Evolutionary conservation across 1,284 basidiomycete genomes (phyloP).

Genomic region (Gastroboletus turbinatus): DNA sequence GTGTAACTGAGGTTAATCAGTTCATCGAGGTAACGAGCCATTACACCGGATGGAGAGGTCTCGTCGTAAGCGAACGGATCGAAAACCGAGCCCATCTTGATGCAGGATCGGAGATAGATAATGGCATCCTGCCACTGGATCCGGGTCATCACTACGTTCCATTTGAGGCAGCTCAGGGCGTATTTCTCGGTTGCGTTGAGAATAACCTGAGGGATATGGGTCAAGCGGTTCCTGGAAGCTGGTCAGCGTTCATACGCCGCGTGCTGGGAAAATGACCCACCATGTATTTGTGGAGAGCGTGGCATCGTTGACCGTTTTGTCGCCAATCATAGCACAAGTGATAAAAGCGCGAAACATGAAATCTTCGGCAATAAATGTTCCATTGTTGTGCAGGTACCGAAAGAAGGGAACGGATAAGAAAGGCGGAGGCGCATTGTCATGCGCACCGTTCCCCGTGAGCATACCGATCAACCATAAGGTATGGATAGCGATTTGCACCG

Average conservation of each 20-base stretch:
- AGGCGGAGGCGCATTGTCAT: conserved; percentile 2
- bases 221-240: conserved; percentile 28
- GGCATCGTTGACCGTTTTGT: conserved; percentile 58
- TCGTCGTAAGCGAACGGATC: conserved; percentile 28
- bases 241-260: conserved; percentile 7
- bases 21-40: conserved; percentile 26
- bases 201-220: conserved; percentile 28
- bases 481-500: conserved; percentile 40
- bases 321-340: conserved; percentile 50
- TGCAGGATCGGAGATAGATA: conserved; percentile 25
- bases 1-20: conserved; percentile 17
- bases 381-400: conserved; percentile 31
- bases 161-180: conserved; percentile 30
- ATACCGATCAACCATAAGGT: conserved; percentile 50
- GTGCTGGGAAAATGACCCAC: conserved; percentile 24
- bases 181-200: conserved; percentile 34
- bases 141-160: conserved; percentile 27
- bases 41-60: conserved; percentile 16
- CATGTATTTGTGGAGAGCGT: conserved; percentile 46
- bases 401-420: conserved; percentile 34
- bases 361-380: conserved; percentile 29
- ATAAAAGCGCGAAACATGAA: conserved; percentile 42
- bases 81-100: conserved; percentile 31
- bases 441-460: conserved; percentile 16
- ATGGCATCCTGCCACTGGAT: conserved; percentile 30